Evolutionary conservation across 2,329 filamentous ascomycete species (phyloP), one percentile per base, ranked within the genome.

Genomic region (Arachnomyces sp.): DNA sequence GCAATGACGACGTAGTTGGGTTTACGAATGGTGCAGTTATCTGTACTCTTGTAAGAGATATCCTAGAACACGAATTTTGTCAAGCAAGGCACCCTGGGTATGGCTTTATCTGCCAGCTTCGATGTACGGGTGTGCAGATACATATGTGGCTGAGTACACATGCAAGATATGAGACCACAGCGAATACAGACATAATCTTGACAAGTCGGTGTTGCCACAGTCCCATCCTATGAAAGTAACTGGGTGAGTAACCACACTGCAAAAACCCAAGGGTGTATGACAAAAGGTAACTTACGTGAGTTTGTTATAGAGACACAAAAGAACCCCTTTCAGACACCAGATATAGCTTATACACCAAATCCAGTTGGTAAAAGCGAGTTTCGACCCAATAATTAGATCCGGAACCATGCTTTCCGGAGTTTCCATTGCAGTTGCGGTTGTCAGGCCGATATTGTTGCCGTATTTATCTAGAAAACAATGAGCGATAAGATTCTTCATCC

Each of bases 71-170:
- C n/a, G n/a, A n/a, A n/a, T n/a, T n/a, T n/a, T n/a, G n/a, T n/a
- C n/a, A n/a, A n/a, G n/a, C n/a, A n/a, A n/a, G n/a, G n/a, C n/a
- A n/a, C n/a, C 68, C 72, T 5, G 71, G 62, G 2, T 72, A 63
- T 1, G 72, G 67, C 14, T 62, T 63, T 0, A 72, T 71, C 59
- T 65, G 75, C 30, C 69, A 74, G 72, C 73, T 75, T 2, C 68
- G 43, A 1, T 64, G 65, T 0, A 67, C 61, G 0, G 65, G 57
- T n/a, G 67, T 65, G 13, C 72, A 25, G 21, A 25, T 25, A 9
- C 21, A 25, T 25, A 25, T 25, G 21, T 25, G 21, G 21, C 21
- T 25, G 9, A 25, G 21, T 25, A 61, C 40, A 25, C 49, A 56
- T 5, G 45, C 51, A 2, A 59, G 36, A 48, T 52, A 60, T 11